Base-by-base conservation (phyloP, 371 early-diverging fungal genomes). In the Dichotomocladium elegans region DNA sequence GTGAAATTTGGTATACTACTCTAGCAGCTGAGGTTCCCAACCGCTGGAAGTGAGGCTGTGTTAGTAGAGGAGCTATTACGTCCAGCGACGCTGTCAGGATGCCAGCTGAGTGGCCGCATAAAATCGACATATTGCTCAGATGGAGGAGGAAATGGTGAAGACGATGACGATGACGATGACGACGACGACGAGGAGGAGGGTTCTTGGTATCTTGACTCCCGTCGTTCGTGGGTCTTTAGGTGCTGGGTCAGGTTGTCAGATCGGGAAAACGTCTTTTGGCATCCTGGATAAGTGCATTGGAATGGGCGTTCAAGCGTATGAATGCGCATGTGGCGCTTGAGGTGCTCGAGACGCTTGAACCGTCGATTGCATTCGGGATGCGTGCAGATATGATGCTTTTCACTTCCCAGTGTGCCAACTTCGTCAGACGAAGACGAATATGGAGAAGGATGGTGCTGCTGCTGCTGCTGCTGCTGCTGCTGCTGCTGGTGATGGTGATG, bases 261-360 rank as follows among this genome's bases (percentile, higher is more conserved):
- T 40, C 93, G 71, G 8, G 90, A 85, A 63, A 93, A 93, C 8
- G 78, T 71, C 56, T 91, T 91, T 41, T 76, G 70, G 68, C 94
- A 94, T 3, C 79, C 84, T 19, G 73, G 70, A 40, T 67, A 72
- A 10, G 72, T 79, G 64, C 91, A 91, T 33, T 82, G 74, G 53
- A 87, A 90, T 17, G 90, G 90, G 14, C 84, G 81, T 54, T 89
- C 89, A 53, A 88, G 79, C n/a, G 91, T 90, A 66, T 94, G 95
- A 34, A 87, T 89, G 24, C 92, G 87, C 68, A 83, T 74, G 59
- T 94, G 95, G 27, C 97, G 79, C 53, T 90, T 90, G 41, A 95
- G 70, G 64, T 95, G 94, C 60, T 95, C 95, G 49, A 84, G 74
- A 14, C 95, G 82, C 62, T 93, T 91, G 63, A 87, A 87, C 25